A percentile compares a stretch with the other conserved stretches of the same genome.
Evolutionary conservation across 208 protist species (phyloP).

Genomic region (Acanthamoeba royreba): DNA sequence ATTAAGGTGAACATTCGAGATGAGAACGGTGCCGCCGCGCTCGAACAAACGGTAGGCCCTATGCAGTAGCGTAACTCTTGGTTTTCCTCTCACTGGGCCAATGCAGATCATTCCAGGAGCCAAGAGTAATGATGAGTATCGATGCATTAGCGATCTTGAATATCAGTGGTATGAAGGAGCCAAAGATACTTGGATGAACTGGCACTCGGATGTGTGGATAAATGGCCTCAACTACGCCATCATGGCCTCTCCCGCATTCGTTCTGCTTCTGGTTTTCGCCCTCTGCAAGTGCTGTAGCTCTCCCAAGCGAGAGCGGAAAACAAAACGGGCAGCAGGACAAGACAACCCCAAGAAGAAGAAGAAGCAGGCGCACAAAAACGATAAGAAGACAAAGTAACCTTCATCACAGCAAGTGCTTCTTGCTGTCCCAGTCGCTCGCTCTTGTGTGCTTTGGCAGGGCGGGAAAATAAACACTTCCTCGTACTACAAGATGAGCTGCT

Average conservation of each 20-base stretch:
- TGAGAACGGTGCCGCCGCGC: background rate
- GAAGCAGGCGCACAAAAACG: no score
- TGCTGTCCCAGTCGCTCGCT: no score
- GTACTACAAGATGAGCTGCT: background rate
- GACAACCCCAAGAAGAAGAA: no score
- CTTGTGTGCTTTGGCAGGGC: no score
- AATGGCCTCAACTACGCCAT: background rate
- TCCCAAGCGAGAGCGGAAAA: no score
- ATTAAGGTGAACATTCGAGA: background rate
- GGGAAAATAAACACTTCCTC: no score
- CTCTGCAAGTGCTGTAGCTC: background rate
- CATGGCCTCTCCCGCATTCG: background rate
- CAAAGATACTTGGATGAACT: background rate
- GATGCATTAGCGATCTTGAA: background rate
- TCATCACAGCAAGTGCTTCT: no score
- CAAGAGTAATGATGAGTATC: background rate
- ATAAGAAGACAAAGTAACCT: no score
- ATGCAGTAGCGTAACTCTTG: no score
- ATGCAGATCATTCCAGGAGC: background rate
- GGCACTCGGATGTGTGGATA: background rate
- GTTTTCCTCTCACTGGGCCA: no score
- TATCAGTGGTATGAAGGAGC: background rate
- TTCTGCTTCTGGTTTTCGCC: background rate
- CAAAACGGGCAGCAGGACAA: no score
- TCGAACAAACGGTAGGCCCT: background rate